Conservation (phyloP, 2,329 filamentous ascomycete species). For the Aspergillus carbonarius region DNA sequence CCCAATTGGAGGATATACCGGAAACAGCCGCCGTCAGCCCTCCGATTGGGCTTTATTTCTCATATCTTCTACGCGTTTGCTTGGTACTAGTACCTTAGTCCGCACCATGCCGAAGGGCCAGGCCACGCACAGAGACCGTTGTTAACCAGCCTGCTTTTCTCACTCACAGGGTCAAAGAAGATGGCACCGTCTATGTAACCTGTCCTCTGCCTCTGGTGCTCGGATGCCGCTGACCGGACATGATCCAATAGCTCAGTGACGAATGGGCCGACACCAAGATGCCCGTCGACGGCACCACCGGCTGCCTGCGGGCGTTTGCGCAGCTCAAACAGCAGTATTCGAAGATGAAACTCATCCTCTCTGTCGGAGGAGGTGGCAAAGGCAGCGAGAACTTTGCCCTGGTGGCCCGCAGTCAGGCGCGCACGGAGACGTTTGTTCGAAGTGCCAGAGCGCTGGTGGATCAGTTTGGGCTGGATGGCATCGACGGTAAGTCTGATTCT, state of each 20-base stretch:
- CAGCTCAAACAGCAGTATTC: conserved; percentile 69
- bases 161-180: conserved; percentile 59
- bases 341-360: conserved; percentile 72
- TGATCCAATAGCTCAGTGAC: conserved; percentile 64
- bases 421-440: conserved; percentile 68
- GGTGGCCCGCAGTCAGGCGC: conserved; percentile 61
- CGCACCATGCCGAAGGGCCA: conserved; percentile 6
- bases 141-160: conserved; percentile 25
- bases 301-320: conserved; percentile 71
- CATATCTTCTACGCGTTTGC: conserved; percentile 84
- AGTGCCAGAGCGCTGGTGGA: conserved; percentile 68
- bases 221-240: conserved; percentile 19
- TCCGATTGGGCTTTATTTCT: conserved; percentile 75
- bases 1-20: conserved; percentile 75
- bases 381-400: conserved; percentile 67
- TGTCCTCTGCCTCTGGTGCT: conserved; percentile 9
- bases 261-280: conserved; percentile 74
- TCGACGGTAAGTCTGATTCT: conserved; percentile 63
- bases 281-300: conserved; percentile 68
- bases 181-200: conserved; percentile 71
- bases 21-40: conserved; percentile 68
- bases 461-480: conserved; percentile 69
- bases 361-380: conserved; percentile 66
- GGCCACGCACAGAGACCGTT: conserved; percentile 18
- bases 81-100: conserved; percentile 41